Base-by-base conservation (phyloP, 768 basidiomycete species). In the Scleroderma citrinum region DNA sequence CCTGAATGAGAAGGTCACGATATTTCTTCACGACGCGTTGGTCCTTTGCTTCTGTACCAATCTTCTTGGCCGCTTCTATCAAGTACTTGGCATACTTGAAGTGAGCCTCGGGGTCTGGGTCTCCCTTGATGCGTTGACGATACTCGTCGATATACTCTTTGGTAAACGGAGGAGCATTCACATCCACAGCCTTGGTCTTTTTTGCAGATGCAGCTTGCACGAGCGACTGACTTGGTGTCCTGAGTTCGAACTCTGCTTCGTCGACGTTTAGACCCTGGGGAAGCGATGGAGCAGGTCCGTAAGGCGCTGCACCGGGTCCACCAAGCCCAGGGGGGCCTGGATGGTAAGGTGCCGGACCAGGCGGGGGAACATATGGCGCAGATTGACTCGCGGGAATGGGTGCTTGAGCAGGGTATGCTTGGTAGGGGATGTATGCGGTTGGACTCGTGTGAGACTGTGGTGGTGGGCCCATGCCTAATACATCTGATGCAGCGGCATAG, bases 1-100 rank as follows among this genome's bases (percentile, higher is more conserved):
- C 96, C 46, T 75, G 76, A 44, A 99, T 77, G 34, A 99, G 79
- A 16, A 82, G 61, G 63, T 98, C 95, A 47, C 89, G 82, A 64
- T 94, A 98, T 67, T 89, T 94, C 66, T 90, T 85, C 3, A 91
- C 91, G 16, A 83, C 76, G 23, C 90, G 84, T 62, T 87, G 84
- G 56, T 92, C 88, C 56, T 77, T 83, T 7, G 82, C 78, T 24
- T 79, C 75, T 10, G 76, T 70, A 16, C 90, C 82, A 54, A 97
- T 84, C 67, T 93, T 86, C 71, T 90, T 92, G 13, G 96, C 96
- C 26, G 96, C 96, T 60, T 98, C 96, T 64, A 99, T 93, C 51
- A 99, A 83, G 66, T 98, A 99, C 70, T 95, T 97, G n/a, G 94
- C 91, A 63, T 96, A 99, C 21, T 87, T 73, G 67, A 97, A 98